Base-by-base conservation (phyloP, 805 yeast genomes). In the Komagataella ulmi region DNA sequence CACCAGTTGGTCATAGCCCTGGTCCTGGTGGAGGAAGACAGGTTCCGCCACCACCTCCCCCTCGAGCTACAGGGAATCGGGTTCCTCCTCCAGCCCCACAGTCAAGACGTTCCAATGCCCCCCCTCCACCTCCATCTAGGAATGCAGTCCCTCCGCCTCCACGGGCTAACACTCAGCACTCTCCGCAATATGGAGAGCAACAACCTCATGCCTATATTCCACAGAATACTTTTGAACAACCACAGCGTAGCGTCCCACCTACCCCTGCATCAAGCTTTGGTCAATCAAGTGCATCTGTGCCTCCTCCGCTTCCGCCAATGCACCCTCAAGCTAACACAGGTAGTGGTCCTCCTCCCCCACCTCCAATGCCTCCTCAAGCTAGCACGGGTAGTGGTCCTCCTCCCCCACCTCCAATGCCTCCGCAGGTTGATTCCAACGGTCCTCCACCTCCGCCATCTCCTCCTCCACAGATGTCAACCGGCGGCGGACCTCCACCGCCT, bases 401-500 rank as follows among this genome's bases (percentile, higher is more conserved):
- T 44, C 59, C 60, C 19, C 51, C 57, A 17, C 54, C 60, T 18
- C 50, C 57, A 44, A 53, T 53, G 18, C 52, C 61, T 6, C 61
- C 68, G 2, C 58, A 60, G 24, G 50, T 60, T 53, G 50, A 56
- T 64, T 21, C 58, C 45, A 24, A n/a, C 17, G 44, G 59, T 36
- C 53, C 62, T 17, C 63, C 65, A 17, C 40, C 40, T 8, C 64
- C 65, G 10, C 59, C 74, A 6, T 66, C 71, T 6, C 67, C 71
- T 12, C 63, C 67, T 6, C 68, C 70, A 30, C 65, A 66, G 5
- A 60, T 61, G 12, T 55, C 57, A 18, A 55, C 60, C 47, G 57
- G 63, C 47, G 56, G 59, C 49, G 61, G 65, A 19, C 67, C 68
- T 48, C 74, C 71, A 21, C 73, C 72, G n/a, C 76, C 73, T n/a